Base-by-base conservation (phyloP, 768 basidiomycete species). In the Tephrocybe sp. region DNA sequence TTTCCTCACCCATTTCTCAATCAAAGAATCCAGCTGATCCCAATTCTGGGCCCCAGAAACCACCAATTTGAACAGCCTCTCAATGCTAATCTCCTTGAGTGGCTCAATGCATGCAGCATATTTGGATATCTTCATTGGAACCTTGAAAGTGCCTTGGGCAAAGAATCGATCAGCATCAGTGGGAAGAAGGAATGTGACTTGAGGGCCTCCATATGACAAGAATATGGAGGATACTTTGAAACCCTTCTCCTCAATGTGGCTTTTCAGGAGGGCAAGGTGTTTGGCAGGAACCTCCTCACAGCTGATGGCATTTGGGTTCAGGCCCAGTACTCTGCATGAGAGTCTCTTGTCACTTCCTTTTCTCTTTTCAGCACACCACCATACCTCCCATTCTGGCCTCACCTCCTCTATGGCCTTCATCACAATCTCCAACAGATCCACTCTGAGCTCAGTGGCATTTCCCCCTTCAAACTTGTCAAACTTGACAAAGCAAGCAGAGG, bases 371-470 rank as follows among this genome's bases (percentile, higher is more conserved):
- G 50, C 13, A 30, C 51, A 47, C 46, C 39, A 47, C 15, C 35
- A 8, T 21, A 52, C 51, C 27, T 52, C 44, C 37, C 37, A 52
- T 4, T 46, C 44, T 13, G 38, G 43, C 25, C 41, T 52, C 9
- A 9, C 27, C 21, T 47, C 21, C 9, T 18, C 37, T 8, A 42
- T 34, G 32, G 13, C 32, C 15, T 34, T 21, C 47, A 38, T 48
- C 16, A 48, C 19, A 3, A 31, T 39, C 26, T 48, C 47, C 16
- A 48, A 30, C 16, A 48, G 47, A 31, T 48, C 47, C 7, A 40
- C 26, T 16, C 37, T 9, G 16, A 37, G 47, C 19, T 48, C 47
- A 18, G 25, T 30, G 5, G 21, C 5, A n/a, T 40, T 19, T 15
- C 16, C 32, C 5, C 13, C 32, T 16, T 8, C 32, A 34, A 34